These are phyloP conservation scores for Volutella citrinella DNA, from an alignment of 2,329 filamentous ascomycete genomes.

Conservation along the genomic window DNA sequence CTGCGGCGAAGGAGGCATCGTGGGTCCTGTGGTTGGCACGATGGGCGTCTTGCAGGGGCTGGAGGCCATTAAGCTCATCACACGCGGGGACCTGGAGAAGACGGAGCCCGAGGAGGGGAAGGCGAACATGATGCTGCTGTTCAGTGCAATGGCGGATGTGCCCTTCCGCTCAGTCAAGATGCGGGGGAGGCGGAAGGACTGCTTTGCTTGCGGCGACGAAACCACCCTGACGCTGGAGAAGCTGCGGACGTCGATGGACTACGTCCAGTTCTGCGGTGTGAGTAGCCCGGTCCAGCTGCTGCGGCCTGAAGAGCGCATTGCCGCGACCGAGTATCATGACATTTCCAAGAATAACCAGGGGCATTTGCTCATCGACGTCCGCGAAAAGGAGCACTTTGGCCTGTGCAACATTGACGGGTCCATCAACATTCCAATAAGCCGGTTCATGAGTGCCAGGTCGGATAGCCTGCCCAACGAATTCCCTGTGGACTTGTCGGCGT, in stretches of 20 bases:
- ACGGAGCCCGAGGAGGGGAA: constrained; percentile 11
- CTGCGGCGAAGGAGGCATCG: constrained; percentile 88
- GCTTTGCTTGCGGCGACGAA: constrained; percentile 70
- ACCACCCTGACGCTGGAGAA: constrained; percentile 58
- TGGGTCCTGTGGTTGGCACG: constrained; percentile 86
- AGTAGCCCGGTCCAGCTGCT: constrained; percentile 54
- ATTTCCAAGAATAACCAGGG: constrained; percentile 10
- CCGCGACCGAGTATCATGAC: constrained; percentile 56
- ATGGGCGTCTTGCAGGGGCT: constrained; percentile 94
- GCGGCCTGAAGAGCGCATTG: constrained; percentile 62
- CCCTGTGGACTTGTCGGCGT: constrained; percentile 32
- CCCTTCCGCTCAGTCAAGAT: constrained; percentile 74
- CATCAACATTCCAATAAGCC: constrained; percentile 61
- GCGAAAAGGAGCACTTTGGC: constrained; percentile 80
- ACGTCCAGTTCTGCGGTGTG: constrained; percentile 80
- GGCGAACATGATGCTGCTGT: constrained; percentile 41
- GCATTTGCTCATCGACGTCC: constrained; percentile 74
- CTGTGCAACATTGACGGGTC: constrained; percentile 75
- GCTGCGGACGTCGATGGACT: constrained; percentile 68
- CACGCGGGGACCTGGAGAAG: constrained; percentile 34
- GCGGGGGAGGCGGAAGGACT: constrained; percentile 64
- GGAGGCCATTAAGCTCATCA: constrained; percentile 82
- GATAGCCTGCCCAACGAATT: constrained; percentile 34
- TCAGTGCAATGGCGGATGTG: constrained; percentile 41
- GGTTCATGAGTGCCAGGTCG: constrained; percentile 54